Base-by-base conservation (phyloP, 805 yeast genomes). In the Hanseniaspora occidentalis region DNA sequence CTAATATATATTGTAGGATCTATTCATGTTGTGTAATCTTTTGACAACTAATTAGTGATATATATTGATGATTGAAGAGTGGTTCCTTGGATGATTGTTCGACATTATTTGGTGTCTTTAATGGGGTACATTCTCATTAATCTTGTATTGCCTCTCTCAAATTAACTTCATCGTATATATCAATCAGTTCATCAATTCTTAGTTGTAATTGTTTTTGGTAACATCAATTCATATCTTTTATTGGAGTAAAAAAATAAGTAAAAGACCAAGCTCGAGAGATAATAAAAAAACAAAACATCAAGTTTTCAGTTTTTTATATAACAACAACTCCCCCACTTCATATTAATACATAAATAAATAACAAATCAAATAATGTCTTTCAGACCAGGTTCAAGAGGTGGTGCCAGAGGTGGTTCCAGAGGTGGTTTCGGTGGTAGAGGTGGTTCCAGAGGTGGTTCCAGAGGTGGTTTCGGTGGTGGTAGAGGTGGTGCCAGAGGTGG, bases 331-430 rank as follows among this genome's bases (percentile, higher is more conserved):
- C 25, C 10, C 25, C 7, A 23, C 25, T 23, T 23, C 25, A 10
- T 10, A 23, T 23, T 10, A 23, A 23, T 23, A 29, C 9, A 29
- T 16, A 29, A 29, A 29, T 29, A n/a, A 29, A 7, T n/a, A 29
- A 14, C 10, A 24, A 37, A 19, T 45, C 24, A 38, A 41, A 57
- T 43, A 69, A 84, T 84, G 94, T 84, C 89, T 60, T 79, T 79
- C 61, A 76, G 79, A 65, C 76, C 83, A 58, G 77, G 76, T 51
- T 64, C 70, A 47, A 70, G 83, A 66, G 80, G 84, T 52, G 69
- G 75, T 47, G 58, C 58, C 51, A 50, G 64, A 36, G 66, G 69
- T 37, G 61, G 59, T 39, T 45, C 45, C 37, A 43, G 65, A 38
- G 65, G 57, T 36, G 58, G 58, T 22, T 38, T 52, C 17, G 52